Evolutionary conservation across 1,284 basidiomycete genomes (phyloP), one percentile per base, ranked within the genome.

Genomic region (Mycosarcoma mackinlayi): DNA sequence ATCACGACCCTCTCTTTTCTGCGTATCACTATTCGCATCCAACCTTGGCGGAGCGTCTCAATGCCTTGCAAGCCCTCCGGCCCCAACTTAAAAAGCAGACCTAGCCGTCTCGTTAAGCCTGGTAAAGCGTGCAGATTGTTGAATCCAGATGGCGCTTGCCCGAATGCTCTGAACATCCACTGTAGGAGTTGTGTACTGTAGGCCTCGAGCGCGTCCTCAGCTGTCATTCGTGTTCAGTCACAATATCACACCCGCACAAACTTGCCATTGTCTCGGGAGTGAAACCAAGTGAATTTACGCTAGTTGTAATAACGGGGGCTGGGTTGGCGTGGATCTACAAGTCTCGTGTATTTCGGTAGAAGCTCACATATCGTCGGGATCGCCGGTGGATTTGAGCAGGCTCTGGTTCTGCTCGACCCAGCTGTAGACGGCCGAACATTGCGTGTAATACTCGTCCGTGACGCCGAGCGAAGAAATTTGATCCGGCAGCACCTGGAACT

Each of bases 1-100:
- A 82, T 49, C 73, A 81, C 54, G 80, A 82, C 28, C 60, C 77
- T 13, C 72, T 81, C 33, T 82, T 79, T 47, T 77, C 76, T 16
- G 79, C 79, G 10, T 80, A 79, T 41, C 78, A 81, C 52, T 73
- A 82, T 52, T 76, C 73, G 14, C 80, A 82, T 37, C 80, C 80
- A 3, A 79, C 79, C 4, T 55, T 82, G 10, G 62, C 73, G 6
- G 80, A 82, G 67, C 65, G 80, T 11, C 69, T 81, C 13, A 62
- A 68, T 13, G 75, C 75, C 27, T 52, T 77, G 40, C 57, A 69
- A 18, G 41, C 49, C 8, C 45, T 67, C 14, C 50, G 54, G 13
- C 58, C 64, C 23, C 46, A 46, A 3, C 53, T 61, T 37, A 58
- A 67, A 23, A 57, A 67, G 48, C 57, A 55, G 8, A 47, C 16